Evolutionary conservation across 257 asterid species (phyloP), one percentile per base, ranked within the genome.

Genomic region (Plantago elongata): DNA sequence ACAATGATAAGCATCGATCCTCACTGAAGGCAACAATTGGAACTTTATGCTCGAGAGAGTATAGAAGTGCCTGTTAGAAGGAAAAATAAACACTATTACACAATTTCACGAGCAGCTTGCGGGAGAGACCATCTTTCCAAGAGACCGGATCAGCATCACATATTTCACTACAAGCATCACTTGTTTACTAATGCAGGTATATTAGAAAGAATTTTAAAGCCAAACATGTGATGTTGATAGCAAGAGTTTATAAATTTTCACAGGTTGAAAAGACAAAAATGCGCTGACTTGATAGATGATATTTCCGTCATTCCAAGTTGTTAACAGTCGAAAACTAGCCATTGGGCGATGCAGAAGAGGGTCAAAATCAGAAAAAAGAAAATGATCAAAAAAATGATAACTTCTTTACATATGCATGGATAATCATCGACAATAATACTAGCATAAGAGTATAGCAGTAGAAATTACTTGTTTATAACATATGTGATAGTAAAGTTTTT

Each of bases 21-120:
- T 83, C 89, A 61, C 92, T 68, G 66, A 93, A 93, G 79, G 95
- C 97, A 74, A 85, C 81, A 49, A 89, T 84, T 61, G 99, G 99
- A 74, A 87, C 60, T 65, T 79, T 72, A 57, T 89, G 90, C 78
- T 87, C 69, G 27, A 81, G 81, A 67, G 99, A 93, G 83, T 89
- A 93, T 47, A 57, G 67, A 59, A 83, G 83, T 57, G 95, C 99
- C 99, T 93, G 89, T 50, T 66, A 70, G 9, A 46, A 16, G 69
- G 50, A 61, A 51, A 65, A 34, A 40, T 10, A 54, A 18, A 22
- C 2, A 22, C 27, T 1, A 22, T 22, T 22, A 22, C 27, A 22
- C 27, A 22, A 2, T 22, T 22, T 22, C 27, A 22, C 27, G 27
- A 22, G 27, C 27, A 22, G 27, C 27, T 22, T 22, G 27, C 2